These are phyloP conservation scores for Trichoderma breve DNA, from an alignment of 2,329 filamentous ascomycete species.

Conservation along the genomic window DNA sequence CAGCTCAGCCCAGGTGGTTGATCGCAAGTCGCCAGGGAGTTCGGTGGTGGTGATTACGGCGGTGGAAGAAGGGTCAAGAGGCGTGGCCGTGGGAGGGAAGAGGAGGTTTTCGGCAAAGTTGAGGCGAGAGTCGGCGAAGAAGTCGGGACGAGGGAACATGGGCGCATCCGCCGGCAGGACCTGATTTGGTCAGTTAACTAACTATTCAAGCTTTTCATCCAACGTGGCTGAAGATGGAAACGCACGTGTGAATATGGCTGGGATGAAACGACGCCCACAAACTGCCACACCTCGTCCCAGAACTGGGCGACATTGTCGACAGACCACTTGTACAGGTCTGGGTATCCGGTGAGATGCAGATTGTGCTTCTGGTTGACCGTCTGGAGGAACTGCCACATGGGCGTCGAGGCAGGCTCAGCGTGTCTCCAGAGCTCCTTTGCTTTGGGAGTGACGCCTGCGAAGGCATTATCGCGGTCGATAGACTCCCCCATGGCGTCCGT, in stretches of 20 bases:
- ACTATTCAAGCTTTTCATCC: not conserved
- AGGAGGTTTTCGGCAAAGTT: slow-evolving; percentile 97
- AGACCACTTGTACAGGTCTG: slow-evolving; percentile 82
- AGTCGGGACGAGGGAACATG: slow-evolving; percentile 84
- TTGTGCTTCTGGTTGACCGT: slow-evolving; percentile 66
- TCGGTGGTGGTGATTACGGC: slow-evolving; percentile 85
- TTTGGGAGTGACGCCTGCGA: not conserved
- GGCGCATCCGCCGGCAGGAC: slow-evolving; percentile 64
- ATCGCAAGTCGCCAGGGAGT: slow-evolving; percentile 54
- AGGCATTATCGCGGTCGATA: not conserved
- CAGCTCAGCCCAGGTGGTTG: slow-evolving; percentile 72
- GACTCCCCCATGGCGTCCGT: slow-evolving; percentile 14
- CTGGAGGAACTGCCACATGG: slow-evolving; percentile 70
- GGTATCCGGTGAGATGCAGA: slow-evolving; percentile 63
- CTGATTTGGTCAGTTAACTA: slow-evolving; percentile 39
- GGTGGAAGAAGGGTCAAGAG: slow-evolving; percentile 53
- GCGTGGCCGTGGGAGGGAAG: slow-evolving; percentile 57
- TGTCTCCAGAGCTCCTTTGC: slow-evolving; percentile 63
- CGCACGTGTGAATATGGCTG: slow-evolving; percentile 59
- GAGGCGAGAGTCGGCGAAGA: slow-evolving; percentile 74
- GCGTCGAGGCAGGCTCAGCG: slow-evolving; percentile 62
- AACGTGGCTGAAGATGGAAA: not conserved
- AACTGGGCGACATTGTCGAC: slow-evolving; percentile 71
- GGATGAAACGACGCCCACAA: slow-evolving; percentile 71
- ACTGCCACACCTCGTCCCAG: slow-evolving; percentile 85